Conservation (phyloP, 768 basidiomycete species). For the Boletus fagicola region DNA sequence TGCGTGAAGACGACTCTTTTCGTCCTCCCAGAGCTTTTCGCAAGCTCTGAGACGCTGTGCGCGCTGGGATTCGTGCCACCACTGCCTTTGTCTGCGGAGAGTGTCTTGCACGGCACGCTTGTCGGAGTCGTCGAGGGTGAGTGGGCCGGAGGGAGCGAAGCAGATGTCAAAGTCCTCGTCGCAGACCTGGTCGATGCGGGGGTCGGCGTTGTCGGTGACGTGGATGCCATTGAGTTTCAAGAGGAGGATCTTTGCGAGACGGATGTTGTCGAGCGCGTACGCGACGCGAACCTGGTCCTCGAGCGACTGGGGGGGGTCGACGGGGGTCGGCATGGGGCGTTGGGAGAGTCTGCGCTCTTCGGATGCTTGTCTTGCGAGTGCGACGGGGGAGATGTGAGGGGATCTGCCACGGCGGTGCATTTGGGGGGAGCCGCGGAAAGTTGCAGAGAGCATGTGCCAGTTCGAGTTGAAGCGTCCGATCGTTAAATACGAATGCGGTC, state of each 20-base stretch:
- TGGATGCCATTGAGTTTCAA: constrained; percentile 60
- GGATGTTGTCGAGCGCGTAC: constrained; percentile 66
- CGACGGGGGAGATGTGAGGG: constrained; percentile 40
- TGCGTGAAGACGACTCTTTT: constrained; percentile 42
- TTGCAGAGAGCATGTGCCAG: constrained; percentile 21
- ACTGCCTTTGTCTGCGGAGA: constrained; percentile 35
- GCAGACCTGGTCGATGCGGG: constrained; percentile 59
- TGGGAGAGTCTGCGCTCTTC: constrained; percentile 35
- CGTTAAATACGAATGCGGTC: neutral
- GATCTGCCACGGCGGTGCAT: constrained; percentile 42
- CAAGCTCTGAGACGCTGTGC: constrained; percentile 43
- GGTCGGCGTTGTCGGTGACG: constrained; percentile 57
- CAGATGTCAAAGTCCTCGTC: constrained; percentile 45
- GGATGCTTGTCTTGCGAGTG: constrained; percentile 43
- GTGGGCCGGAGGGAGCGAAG: constrained; percentile 39
- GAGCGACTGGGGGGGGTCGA: constrained; percentile 36
- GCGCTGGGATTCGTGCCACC: constrained; percentile 36
- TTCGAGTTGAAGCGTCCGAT: neutral
- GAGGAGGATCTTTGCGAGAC: constrained; percentile 62
- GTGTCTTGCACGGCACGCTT: constrained; percentile 39
- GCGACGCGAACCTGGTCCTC: constrained; percentile 67
- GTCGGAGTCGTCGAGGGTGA: constrained; percentile 41
- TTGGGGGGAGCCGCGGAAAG: constrained; percentile 28
- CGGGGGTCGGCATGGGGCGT: neutral
- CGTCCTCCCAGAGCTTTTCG: constrained; percentile 48